A percentile compares a stretch with the other conserved stretches of the same genome.
Evolutionary conservation across 2,329 filamentous ascomycete genomes (phyloP).

Genomic region (Aureobasidium subglaciale): DNA sequence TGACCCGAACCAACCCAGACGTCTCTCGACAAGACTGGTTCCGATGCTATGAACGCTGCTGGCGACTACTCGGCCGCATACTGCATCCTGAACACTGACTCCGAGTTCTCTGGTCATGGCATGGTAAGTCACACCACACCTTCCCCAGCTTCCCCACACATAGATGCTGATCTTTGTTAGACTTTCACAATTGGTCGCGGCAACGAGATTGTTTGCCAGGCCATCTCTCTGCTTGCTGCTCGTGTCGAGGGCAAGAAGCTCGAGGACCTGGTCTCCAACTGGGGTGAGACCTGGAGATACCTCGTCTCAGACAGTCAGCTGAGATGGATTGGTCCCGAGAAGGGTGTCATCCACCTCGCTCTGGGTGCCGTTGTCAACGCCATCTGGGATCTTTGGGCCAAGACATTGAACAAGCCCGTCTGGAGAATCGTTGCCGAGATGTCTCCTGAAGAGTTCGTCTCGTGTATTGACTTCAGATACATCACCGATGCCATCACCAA

Average conservation of each 20-base stretch:
- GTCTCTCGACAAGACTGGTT: constrained; percentile 93
- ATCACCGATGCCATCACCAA: constrained; percentile 90
- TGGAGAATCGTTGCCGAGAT: constrained; percentile 89
- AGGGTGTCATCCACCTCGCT: constrained; percentile 88
- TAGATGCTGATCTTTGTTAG: constrained; percentile 20
- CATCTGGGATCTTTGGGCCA: constrained; percentile 94
- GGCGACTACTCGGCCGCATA: constrained; percentile 93
- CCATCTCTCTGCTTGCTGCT: constrained; percentile 70
- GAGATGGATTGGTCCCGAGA: constrained; percentile 90
- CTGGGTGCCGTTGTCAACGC: constrained; percentile 85
- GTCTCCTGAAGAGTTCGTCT: constrained; percentile 77
- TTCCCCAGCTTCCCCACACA: not conserved
- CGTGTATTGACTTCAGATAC: constrained; percentile 89
- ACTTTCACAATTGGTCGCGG: constrained; percentile 82
- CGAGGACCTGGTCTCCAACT: constrained; percentile 68
- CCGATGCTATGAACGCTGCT: constrained; percentile 92
- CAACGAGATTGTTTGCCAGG: constrained; percentile 85
- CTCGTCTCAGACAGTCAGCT: constrained; percentile 87
- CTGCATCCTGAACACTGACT: constrained; percentile 80
- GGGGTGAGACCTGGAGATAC: constrained; percentile 84
- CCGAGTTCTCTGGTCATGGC: constrained; percentile 63
- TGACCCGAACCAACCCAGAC: constrained; percentile 42
- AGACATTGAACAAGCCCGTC: constrained; percentile 75
- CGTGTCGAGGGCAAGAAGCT: constrained; percentile 70
- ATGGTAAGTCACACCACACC: constrained; percentile 49